Base-by-base conservation (phyloP, 2,329 filamentous ascomycete genomes). In the Colletotrichum sp. region DNA sequence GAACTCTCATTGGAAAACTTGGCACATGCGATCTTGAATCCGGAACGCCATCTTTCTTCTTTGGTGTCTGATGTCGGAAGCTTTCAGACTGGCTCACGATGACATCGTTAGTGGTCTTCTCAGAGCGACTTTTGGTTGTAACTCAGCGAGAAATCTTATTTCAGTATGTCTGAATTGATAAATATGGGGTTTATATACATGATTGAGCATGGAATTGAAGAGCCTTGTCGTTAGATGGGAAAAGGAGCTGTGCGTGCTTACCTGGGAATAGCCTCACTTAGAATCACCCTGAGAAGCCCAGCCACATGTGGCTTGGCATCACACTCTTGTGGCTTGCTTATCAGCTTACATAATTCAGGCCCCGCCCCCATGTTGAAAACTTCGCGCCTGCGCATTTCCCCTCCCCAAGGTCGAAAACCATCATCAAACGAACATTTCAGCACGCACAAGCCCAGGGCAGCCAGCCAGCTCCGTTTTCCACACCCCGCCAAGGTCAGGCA, bases 381-480 rank as follows among this genome's bases (percentile, higher is more conserved):
- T 80, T 77, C 78, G 79, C 78, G 75, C 75, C 71, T 79, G 79
- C 79, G 80, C 77, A 81, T 77, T 79, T 80, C 78, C 78, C 79
- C 76, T 81, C 80, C 79, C 79, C 76, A 77, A 77, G 74, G 68
- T 77, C 72, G 71, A 78, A 72, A 71, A 77, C 70, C 77, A 78
- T 78, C 80, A 79, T 52, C 78, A 71, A 78, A 79, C 77, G 78
- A 78, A 80, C 74, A 78, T 80, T 79, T 81, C 78, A 81, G 80
- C 71, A 81, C 80, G 81, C 75, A 75, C 65, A 52, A 69, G 62
- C 49, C 66, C 34, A 36, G 67, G 64, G 49, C 55, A 71, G 75
- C 71, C 65, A 76, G 70, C 64, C 68, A 32, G 59, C 57, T 75
- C 67, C 59, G 34, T 10, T 52, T 63, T 44, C 59, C 65, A 69